Evolutionary conservation across 768 basidiomycete genomes (phyloP).

Genomic region (Terana coerulea): DNA sequence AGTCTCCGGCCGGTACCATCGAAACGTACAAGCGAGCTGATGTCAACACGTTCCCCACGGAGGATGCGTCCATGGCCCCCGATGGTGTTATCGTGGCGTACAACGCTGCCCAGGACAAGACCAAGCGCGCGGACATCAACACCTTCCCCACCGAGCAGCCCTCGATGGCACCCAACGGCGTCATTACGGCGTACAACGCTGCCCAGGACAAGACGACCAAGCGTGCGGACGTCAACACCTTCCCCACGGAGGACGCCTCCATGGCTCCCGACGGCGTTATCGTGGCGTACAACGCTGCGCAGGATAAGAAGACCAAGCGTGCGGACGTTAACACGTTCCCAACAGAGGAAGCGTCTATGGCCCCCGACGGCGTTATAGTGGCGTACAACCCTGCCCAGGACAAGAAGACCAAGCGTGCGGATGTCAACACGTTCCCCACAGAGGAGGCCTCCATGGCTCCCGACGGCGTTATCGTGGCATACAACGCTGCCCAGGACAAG

Average conservation of each 20-base stretch:
- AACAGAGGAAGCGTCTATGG: conserved; percentile 31
- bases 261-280: conserved; percentile 18
- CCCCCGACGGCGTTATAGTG: conserved; percentile 31
- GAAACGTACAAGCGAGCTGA: conserved; percentile 23
- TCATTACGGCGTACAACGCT: conserved; percentile 26
- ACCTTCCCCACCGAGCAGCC: conserved; percentile 30
- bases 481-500: conserved; percentile 11
- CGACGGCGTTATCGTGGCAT: conserved; percentile 26
- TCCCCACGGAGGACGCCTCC: conserved; percentile 24
- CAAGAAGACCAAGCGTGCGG: conserved; percentile 19
- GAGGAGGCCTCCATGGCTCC: conserved; percentile 29
- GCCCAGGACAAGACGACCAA: conserved; percentile 13
- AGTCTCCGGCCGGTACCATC: too few species aligned
- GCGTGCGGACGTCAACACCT: conserved; percentile 20
- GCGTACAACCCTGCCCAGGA: conserved; percentile 21
- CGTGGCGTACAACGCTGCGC: conserved; percentile 7
- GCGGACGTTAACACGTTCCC: conserved; percentile 27
- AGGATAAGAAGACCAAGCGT: neutral
- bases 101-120: conserved; percentile 4
- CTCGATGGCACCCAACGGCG: conserved; percentile 32
- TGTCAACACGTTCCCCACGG: conserved; percentile 29
- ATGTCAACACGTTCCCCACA: conserved; percentile 27
- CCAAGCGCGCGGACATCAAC: conserved; percentile 15
- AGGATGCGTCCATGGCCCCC: conserved; percentile 27
- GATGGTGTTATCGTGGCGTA: conserved; percentile 29